These are phyloP conservation scores for Dryas octopetala DNA, from an alignment of 306 rosid species.

Conservation along the genomic window DNA sequence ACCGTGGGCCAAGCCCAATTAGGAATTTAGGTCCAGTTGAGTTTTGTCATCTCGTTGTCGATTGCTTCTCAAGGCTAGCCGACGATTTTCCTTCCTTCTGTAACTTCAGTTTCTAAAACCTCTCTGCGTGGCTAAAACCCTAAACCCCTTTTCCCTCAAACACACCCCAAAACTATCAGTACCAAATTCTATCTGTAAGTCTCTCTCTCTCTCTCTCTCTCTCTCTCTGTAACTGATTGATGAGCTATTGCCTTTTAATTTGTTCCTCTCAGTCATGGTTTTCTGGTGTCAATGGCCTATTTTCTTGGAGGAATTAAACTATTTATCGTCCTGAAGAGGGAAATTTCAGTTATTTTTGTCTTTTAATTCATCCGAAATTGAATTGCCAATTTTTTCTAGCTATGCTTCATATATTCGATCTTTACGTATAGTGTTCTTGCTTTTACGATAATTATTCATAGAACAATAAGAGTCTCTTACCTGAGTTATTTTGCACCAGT, in stretches of 20 bases:
- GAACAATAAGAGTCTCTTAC: no score
- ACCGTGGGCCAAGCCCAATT: no score
- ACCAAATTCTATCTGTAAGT: slow-evolving; percentile 7
- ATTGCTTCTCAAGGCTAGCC: neutral
- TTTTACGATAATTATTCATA: neutral
- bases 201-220: neutral
- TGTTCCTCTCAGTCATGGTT: neutral
- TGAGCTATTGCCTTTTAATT: neutral
- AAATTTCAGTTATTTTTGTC: neutral
- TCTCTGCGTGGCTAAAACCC: neutral
- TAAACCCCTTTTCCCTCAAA: neutral
- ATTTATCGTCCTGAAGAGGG: neutral
- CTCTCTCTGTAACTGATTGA: neutral
- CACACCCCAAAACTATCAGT: neutral
- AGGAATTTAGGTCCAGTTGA: neutral
- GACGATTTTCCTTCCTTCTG: neutral
- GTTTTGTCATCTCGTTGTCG: neutral
- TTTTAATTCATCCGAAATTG: neutral
- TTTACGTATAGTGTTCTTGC: neutral
- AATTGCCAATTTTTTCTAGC: neutral
- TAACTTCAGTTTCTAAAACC: neutral
- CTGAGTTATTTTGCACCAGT: neutral
- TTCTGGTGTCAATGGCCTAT: neutral
- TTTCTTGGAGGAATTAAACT: neutral
- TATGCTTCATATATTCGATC: neutral